phyloP scores from a whole-genome alignment of 2,329 filamentous ascomycete species.

The Aspergillus tamarii region DNA sequence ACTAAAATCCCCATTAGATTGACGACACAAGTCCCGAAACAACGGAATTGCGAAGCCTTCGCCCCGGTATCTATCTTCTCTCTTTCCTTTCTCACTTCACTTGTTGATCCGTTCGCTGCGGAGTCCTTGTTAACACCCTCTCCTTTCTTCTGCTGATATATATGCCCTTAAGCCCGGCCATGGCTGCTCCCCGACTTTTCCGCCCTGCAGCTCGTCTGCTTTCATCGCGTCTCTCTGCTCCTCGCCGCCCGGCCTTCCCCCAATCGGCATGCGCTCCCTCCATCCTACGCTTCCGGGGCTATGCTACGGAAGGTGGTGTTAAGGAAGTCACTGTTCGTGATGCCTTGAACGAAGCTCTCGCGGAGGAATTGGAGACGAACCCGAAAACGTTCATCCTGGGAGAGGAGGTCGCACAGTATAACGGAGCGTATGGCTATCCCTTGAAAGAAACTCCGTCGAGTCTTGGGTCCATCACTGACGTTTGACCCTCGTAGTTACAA shows the following conservation, averaged over 20 bases:
- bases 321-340: slow-evolving; percentile 98
- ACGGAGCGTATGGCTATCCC: slow-evolving; percentile 71
- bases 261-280: slow-evolving; percentile 53
- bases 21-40: slow-evolving; percentile 14
- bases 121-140: slow-evolving; percentile 17
- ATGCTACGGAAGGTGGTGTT: slow-evolving; percentile 62
- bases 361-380: slow-evolving; percentile 94
- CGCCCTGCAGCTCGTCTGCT: slow-evolving; percentile 66
- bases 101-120: slow-evolving; percentile 15
- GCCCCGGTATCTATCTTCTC: slow-evolving; percentile 16
- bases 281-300: slow-evolving; percentile 54
- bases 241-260: slow-evolving; percentile 59
- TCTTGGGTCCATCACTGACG: not conserved
- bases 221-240: slow-evolving; percentile 57
- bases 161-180: slow-evolving; percentile 45
- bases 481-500: slow-evolving; percentile 69
- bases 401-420: slow-evolving; percentile 99
- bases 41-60: slow-evolving; percentile 11
- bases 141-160: slow-evolving; percentile 20
- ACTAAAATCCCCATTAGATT: slow-evolving; percentile 18
- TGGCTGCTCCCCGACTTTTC: slow-evolving; percentile 65
- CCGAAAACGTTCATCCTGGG: slow-evolving; percentile 94
- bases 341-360: slow-evolving; percentile 95
- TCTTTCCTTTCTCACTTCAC: slow-evolving; percentile 3
- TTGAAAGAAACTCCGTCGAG: not conserved